phyloP scores from a whole-genome alignment of 176 grass and related monocot genomes.

The Zoysia japonica region DNA sequence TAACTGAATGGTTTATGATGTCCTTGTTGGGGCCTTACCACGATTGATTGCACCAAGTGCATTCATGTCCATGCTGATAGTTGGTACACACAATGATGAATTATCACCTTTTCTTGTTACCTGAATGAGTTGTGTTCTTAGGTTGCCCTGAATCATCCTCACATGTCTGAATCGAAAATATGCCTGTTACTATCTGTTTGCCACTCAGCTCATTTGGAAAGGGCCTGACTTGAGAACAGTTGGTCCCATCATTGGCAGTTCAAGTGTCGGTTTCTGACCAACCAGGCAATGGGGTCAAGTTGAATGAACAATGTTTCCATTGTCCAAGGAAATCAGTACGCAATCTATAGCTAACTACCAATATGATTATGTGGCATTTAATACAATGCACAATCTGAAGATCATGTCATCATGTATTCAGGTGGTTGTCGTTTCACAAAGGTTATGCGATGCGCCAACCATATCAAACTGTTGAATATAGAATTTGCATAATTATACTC shows the following conservation, averaged over 20 bases:
- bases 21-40: too few relatives aligned
- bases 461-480: not conserved
- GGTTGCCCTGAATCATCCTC: not conserved
- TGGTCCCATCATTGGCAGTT: slow-evolving; percentile 41
- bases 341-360: slow-evolving; percentile 42
- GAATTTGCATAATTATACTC: slow-evolving; percentile 7
- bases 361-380: not conserved
- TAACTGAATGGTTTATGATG: too few relatives aligned
- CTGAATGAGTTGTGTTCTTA: not conserved
- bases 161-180: slow-evolving; percentile 14
- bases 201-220: slow-evolving; percentile 2
- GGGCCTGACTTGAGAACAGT: not conserved
- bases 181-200: not conserved
- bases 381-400: not conserved
- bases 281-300: slow-evolving; percentile 46
- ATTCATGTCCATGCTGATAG: slow-evolving; percentile 27
- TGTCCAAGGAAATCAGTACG: not conserved
- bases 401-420: slow-evolving; percentile 20
- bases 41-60: not conserved
- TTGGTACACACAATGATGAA: not conserved
- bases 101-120: too few relatives aligned
- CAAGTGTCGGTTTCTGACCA: slow-evolving; percentile 49
- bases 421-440: slow-evolving; percentile 37
- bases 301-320: not conserved
- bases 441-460: not conserved